Conservation (phyloP, 1,284 basidiomycete genomes). For the Puccinia brachypodii region DNA sequence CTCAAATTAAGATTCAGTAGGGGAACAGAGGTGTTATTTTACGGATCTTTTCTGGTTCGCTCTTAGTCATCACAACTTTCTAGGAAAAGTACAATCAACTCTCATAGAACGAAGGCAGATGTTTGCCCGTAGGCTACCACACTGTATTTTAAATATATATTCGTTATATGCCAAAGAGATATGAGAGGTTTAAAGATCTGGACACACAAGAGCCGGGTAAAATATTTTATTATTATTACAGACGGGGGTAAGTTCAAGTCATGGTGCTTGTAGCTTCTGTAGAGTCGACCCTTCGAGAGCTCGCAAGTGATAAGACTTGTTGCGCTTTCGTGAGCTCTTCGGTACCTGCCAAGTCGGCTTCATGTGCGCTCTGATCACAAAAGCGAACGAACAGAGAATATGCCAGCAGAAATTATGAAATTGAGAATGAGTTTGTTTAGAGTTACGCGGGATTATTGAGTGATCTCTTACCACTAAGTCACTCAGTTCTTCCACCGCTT, state of each 20-base stretch:
- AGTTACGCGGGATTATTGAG: not conserved
- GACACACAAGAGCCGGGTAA: not conserved
- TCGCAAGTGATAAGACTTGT: constrained; percentile 19
- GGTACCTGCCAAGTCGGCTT: constrained; percentile 30
- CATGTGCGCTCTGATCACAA: constrained; percentile 36
- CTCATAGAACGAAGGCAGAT: no score
- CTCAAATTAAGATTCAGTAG: no score
- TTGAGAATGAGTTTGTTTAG: not conserved
- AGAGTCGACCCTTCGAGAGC: constrained; percentile 1
- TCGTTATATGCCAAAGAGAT: no score
- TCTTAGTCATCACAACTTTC: no score
- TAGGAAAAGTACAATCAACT: no score
- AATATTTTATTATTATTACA: not conserved
- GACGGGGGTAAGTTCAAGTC: not conserved
- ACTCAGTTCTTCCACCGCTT: constrained; percentile 66
- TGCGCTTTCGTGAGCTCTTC: constrained; percentile 31
- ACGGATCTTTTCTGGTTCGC: no score
- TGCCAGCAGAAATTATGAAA: not conserved
- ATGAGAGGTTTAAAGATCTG: no score
- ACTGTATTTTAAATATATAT: no score
- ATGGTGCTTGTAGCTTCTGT: not conserved
- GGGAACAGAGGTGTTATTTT: no score
- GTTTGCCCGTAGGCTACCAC: no score
- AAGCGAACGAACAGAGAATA: not conserved
- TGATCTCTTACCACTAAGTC: constrained; percentile 66